Evolutionary conservation across 169 alveolate species (phyloP), one percentile per base, ranked within the genome.

Genomic region (Sarcocystis neurona): DNA sequence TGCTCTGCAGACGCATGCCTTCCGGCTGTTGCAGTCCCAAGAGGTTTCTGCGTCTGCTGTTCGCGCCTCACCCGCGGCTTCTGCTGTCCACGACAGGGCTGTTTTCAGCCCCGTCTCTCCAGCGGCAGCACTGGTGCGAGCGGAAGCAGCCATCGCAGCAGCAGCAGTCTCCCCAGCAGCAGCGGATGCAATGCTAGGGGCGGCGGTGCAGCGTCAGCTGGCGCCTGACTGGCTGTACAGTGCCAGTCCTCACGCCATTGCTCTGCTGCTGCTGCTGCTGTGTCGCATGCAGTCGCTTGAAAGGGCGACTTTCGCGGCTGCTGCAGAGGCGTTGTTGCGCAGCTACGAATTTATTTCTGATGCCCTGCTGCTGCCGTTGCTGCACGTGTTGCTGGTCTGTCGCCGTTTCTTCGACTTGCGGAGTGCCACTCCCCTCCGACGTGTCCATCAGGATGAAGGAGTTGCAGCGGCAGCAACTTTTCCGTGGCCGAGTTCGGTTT

Each of bases 141-240:
- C 53, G 87, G 87, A 70, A 79, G 74, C 87, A 79, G 87, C 87
- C 53, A 74, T 74, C 53, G 87, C 87, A 79, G 87, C 87, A 79
- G 74, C 70, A 79, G 50, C 50, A 50, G 1, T 70, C 87, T 48
- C 75, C 75, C 1, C 75, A 70, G 10, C 48, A 48, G 12, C 30
- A 79, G 34, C 75, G 72, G 6, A 39, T 53, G 44, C 53, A 50
- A 47, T 27, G 43, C 39, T 85, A 53, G 32, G 50, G 37, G n/a
- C 20, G 58, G 63, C 46, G 60, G 74, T 85, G 46, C 32, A n/a
- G 72, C 48, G 78, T 48, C 60, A 85, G 39, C 90, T 85, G 53
- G 60, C 68, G 6, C 77, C 44, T 34, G 90, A 85, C 44, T 85
- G 90, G 90, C 60, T 85, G 23, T 58, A 43, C 30, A 41, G 85